phyloP scores from a whole-genome alignment of 768 basidiomycete genomes.

The Mycena olivaceomarginata region DNA sequence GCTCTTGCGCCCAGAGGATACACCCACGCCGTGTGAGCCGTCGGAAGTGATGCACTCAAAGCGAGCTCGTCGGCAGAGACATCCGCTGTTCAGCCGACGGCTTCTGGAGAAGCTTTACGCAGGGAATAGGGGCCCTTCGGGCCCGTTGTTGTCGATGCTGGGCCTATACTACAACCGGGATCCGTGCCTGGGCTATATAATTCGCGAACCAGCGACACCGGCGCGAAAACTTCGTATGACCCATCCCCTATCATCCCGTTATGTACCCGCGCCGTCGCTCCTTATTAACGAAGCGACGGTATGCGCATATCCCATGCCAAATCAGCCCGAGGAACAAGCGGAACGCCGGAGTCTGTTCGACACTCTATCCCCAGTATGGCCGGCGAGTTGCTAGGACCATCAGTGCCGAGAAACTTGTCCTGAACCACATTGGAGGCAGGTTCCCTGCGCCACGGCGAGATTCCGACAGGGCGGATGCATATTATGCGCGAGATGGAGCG shows the following conservation, averaged over 20 bases:
- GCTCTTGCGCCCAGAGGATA: constrained; percentile 74
- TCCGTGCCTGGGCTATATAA: constrained; percentile 87
- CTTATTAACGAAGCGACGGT: constrained; percentile 94
- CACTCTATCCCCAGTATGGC: constrained; percentile 90
- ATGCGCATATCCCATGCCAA: constrained; percentile 77
- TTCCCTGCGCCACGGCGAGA: constrained; percentile 71
- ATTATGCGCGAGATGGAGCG: constrained; percentile 77
- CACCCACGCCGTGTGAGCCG: constrained; percentile 70
- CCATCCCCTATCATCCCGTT: constrained; percentile 76
- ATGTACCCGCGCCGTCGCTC: constrained; percentile 72
- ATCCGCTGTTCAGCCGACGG: constrained; percentile 74
- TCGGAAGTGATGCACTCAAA: constrained; percentile 72
- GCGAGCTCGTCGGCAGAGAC: constrained; percentile 79
- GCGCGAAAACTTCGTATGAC: no score
- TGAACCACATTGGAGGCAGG: constrained; percentile 88
- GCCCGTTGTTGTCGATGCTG: constrained; percentile 79
- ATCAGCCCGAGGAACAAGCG: constrained; percentile 70
- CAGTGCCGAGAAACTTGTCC: constrained; percentile 75
- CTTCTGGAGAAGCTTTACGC: constrained; percentile 77
- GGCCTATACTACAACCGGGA: constrained; percentile 88
- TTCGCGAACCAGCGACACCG: constrained; percentile 89
- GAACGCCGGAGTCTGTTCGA: constrained; percentile 66
- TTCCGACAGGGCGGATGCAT: constrained; percentile 59
- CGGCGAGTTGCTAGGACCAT: constrained; percentile 81
- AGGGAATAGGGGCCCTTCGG: constrained; percentile 61